phyloP scores from a whole-genome alignment of 1,284 basidiomycete species.

The Vanrija humicola region DNA sequence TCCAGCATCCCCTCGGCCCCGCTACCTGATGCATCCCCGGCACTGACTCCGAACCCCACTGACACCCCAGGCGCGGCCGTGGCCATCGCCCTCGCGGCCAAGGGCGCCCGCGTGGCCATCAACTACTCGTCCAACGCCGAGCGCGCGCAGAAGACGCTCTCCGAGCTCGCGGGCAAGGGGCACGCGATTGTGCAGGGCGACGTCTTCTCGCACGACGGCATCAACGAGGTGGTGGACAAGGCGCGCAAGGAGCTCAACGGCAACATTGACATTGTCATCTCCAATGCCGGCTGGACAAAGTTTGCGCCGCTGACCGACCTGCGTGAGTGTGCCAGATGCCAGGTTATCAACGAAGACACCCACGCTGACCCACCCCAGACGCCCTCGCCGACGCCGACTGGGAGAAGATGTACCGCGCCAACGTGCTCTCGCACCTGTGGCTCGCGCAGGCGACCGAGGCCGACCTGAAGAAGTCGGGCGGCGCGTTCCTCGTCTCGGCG shows the following conservation, averaged over 20 bases:
- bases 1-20: neutral
- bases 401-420: conserved; percentile 21
- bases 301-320: conserved; percentile 21
- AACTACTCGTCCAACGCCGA: conserved; percentile 21
- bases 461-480: conserved; percentile 20
- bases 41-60: no score
- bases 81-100: conserved; percentile 15
- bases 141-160: conserved; percentile 20
- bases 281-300: conserved; percentile 25
- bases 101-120: conserved; percentile 20
- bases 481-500: conserved; percentile 20
- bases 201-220: conserved; percentile 20
- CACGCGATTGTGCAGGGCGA: conserved; percentile 23
- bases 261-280: conserved; percentile 18
- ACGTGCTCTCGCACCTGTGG: conserved; percentile 26
- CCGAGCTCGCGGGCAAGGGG: conserved; percentile 10
- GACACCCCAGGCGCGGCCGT: conserved; percentile 14
- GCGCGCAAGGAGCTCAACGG: conserved; percentile 18
- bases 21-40: neutral
- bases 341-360: no score
- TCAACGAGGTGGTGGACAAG: conserved; percentile 10
- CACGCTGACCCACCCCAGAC: conserved; percentile 11
- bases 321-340: conserved; percentile 13
- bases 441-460: conserved; percentile 21
- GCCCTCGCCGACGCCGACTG: conserved; percentile 21